Evolutionary conservation across 2,329 filamentous ascomycete genomes (phyloP), one percentile per base, ranked within the genome.

Genomic region (Davidsoniella virescens): DNA sequence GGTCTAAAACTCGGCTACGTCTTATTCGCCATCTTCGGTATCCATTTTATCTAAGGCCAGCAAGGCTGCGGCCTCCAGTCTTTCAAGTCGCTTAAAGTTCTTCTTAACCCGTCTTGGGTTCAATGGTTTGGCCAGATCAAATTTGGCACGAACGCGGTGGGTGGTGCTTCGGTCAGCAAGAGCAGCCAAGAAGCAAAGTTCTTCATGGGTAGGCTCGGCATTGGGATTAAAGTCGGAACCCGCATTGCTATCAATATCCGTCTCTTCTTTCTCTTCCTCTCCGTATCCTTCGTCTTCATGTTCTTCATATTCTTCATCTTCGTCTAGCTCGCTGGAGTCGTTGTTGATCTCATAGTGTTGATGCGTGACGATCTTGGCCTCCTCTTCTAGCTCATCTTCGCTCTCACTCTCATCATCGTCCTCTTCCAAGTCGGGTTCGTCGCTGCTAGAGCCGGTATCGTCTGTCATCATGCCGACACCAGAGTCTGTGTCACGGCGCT

Each of bases 151-250:
- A 12, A 47, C 12, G 18, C 18, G 16, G 14, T 36, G 18, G n/a
- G 20, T 33, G 7, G 29, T 14, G 18, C 20, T 20, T 23, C 26
- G 51, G 33, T 52, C 44, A n/a, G 20, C 25, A 37, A 42, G 40
- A 17, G 29, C 33, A 20, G 38, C 26, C 23, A 26, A 39, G 48
- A 40, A 50, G 26, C 47, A 20, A n/a, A 39, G 41, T 18, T 49
- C 42, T 20, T 46, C 33, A 17, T 33, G 14, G n/a, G 26, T 25
- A 10, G 14, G 16, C 23, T 47, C 40, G 26, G 49, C 49, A 36
- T 51, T 18, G 16, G 46, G 46, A 10, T 48, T 38, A 20, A 20
- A 48, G 17, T 48, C 46, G 7, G 46, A 48, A 9, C 38, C 46
- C 4, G 10, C 18, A 12, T 48, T 37, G 3, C 25, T 33, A 16